Conservation (phyloP, 2,329 filamentous ascomycete genomes). For the Calycina herbarum region DNA sequence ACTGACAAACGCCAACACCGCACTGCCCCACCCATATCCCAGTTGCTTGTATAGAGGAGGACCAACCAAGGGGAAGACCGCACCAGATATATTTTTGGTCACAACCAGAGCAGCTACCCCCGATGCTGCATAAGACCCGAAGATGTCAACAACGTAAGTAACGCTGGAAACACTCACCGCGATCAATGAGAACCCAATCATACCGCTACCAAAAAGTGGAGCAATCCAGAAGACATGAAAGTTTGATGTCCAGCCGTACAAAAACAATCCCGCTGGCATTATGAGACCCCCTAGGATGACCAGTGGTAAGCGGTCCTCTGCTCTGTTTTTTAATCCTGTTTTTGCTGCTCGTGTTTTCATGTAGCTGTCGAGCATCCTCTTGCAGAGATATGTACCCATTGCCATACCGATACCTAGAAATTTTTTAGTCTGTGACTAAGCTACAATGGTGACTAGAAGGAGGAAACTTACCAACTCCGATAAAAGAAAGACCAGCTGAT, state of each 20-base stretch:
- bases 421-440: neutral
- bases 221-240: conserved; percentile 57
- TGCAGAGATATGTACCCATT: neutral
- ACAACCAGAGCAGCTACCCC: conserved; percentile 43
- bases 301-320: neutral
- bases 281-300: conserved; percentile 27
- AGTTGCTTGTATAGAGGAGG: conserved; percentile 44
- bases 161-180: neutral
- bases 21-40: conserved; percentile 48
- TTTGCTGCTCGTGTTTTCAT: conserved; percentile 8
- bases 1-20: conserved; percentile 48
- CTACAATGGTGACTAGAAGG: neutral
- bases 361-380: neutral
- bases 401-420: neutral
- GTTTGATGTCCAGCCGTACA: conserved; percentile 59
- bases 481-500: neutral
- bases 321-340: neutral
- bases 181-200: neutral
- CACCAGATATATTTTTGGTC: conserved; percentile 46
- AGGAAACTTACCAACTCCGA: neutral
- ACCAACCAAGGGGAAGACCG: conserved; percentile 51
- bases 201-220: conserved; percentile 52
- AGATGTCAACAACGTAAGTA: conserved; percentile 49
- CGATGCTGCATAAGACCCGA: conserved; percentile 41
- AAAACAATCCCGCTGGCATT: conserved; percentile 57